Conservation (phyloP, 1,139 yeast species). For the Kluyveromyces sp. region DNA sequence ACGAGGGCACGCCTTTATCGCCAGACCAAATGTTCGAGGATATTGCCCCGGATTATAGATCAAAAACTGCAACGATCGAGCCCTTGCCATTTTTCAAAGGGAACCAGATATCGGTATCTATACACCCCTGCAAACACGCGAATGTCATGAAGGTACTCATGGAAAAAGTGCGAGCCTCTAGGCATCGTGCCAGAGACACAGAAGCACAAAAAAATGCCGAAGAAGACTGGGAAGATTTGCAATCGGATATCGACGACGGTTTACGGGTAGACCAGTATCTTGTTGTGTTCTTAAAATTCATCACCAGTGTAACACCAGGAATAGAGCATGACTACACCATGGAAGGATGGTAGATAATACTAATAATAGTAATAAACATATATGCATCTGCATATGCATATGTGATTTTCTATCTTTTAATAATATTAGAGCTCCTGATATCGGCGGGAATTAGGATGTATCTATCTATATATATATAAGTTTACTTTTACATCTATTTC, state of each 20-base stretch:
- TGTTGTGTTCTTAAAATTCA: constrained; percentile 81
- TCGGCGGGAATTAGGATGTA: too few species aligned
- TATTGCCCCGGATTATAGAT: constrained; percentile 81
- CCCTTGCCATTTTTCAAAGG: constrained; percentile 75
- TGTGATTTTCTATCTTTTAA: too few species aligned
- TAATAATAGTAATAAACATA: too few species aligned
- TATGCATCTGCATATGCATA: too few species aligned
- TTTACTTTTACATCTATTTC: constrained; percentile 2
- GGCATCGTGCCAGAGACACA: constrained; percentile 24
- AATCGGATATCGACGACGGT: constrained; percentile 36
- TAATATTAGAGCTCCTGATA: too few species aligned
- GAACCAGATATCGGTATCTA: constrained; percentile 70
- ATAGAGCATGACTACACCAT: constrained; percentile 95
- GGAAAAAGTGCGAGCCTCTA: constrained; percentile 49
- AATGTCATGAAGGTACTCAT: constrained; percentile 86
- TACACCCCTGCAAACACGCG: constrained; percentile 95
- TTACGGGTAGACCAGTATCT: constrained; percentile 87
- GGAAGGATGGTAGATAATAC: constrained; percentile 53
- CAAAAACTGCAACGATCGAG: constrained; percentile 95
- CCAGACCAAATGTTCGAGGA: constrained; percentile 94
- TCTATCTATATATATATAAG: too few species aligned
- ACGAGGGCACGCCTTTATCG: constrained; percentile 75
- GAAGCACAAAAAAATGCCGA: constrained; percentile 27
- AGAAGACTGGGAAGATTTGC: constrained; percentile 39
- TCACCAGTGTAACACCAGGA: constrained; percentile 95